Conservation (phyloP, 1,139 yeast species). For the Zygoascus meyerae region DNA sequence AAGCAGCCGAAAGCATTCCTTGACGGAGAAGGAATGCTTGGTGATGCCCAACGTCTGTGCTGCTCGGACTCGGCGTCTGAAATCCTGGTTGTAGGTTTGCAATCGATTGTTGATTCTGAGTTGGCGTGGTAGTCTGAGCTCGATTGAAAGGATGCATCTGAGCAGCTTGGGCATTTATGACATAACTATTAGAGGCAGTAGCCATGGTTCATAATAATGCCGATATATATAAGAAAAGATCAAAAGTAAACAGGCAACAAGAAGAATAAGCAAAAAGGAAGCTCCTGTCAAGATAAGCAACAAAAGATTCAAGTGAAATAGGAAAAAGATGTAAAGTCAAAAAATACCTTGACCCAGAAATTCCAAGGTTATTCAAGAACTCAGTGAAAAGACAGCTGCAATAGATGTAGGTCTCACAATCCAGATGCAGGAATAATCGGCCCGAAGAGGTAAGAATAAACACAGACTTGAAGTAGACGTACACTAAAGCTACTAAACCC, state of each 20-base stretch:
- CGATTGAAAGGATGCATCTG: slow-evolving; percentile 1
- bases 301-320: no score
- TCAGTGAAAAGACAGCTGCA: no score
- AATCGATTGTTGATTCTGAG: neutral
- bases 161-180: slow-evolving; percentile 1
- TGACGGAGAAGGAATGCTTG: neutral
- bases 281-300: neutral
- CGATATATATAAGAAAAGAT: neutral
- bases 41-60: no score
- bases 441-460: no score
- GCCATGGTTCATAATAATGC: slow-evolving; percentile 5
- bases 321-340: no score
- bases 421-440: no score
- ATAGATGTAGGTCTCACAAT: no score
- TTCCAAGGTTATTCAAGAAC: no score
- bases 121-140: neutral
- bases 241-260: neutral
- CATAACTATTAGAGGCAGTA: slow-evolving; percentile 3
- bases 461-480: no score
- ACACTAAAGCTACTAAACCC: no score
- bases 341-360: no score
- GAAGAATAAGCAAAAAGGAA: neutral
- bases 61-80: neutral
- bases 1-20: neutral
- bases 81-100: neutral